Percentiles rank a stretch among this genome's conserved stretches.
These are phyloP conservation scores for Colletotrichum nymphaeae DNA, from an alignment of 2,329 filamentous ascomycete species.

Conservation along the genomic window DNA sequence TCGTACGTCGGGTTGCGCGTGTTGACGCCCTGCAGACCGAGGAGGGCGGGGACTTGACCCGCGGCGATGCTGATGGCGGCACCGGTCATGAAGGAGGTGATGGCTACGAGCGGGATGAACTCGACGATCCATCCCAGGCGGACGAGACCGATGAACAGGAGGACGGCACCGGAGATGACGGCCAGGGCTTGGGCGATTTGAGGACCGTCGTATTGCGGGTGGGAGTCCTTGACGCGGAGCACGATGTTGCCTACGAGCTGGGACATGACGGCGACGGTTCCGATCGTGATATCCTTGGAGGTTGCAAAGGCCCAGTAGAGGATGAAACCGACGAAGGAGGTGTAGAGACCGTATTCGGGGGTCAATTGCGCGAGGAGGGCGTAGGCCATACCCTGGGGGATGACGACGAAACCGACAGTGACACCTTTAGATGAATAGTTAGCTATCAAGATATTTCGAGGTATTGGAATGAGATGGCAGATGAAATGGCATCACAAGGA, in stretches of 20 bases:
- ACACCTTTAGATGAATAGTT: constrained; percentile 48
- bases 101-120: constrained; percentile 62
- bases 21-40: constrained; percentile 58
- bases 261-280: constrained; percentile 60
- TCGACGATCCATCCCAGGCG: constrained; percentile 63
- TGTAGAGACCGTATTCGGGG: constrained; percentile 80
- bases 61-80: constrained; percentile 63
- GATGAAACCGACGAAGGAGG: constrained; percentile 83
- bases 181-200: constrained; percentile 57
- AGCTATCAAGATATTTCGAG: constrained; percentile 11
- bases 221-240: constrained; percentile 47
- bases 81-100: constrained; percentile 62
- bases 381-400: constrained; percentile 86
- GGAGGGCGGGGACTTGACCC: constrained; percentile 56
- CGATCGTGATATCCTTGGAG: constrained; percentile 87
- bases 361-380: constrained; percentile 76
- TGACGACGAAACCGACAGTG: constrained; percentile 79
- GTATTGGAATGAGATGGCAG: not conserved
- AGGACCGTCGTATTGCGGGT: constrained; percentile 49
- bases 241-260: constrained; percentile 61
- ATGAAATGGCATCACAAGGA: not conserved
- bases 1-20: constrained; percentile 57
- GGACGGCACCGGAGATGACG: constrained; percentile 55
- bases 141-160: constrained; percentile 58
- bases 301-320: constrained; percentile 88